A percentile compares a stretch with the other conserved stretches of the same genome.
phyloP scores from a whole-genome alignment of 2,329 filamentous ascomycete genomes.

The Nemania sp. region DNA sequence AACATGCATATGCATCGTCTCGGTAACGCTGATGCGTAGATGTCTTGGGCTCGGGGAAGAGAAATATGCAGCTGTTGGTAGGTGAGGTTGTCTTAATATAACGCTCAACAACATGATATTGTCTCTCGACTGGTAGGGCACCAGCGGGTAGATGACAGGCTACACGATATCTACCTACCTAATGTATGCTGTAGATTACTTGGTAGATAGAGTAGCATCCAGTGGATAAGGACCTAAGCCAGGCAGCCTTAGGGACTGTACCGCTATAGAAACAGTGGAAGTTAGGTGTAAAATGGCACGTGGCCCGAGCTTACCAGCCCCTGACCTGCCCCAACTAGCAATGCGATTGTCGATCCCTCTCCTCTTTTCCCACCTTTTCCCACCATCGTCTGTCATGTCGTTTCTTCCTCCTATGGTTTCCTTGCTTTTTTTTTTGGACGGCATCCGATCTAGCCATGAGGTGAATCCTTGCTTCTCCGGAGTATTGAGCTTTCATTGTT shows the following conservation, averaged over 20 bases:
- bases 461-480: background rate
- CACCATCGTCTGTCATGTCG: background rate
- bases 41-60: conserved; percentile 4
- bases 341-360: conserved; percentile 27
- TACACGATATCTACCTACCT: background rate
- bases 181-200: background rate
- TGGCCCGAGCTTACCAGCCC: conserved; percentile 20
- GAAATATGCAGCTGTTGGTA: background rate
- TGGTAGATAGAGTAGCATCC: background rate
- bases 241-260: no score
- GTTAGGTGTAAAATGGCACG: conserved; percentile 11
- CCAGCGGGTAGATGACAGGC: background rate
- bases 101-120: background rate
- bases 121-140: conserved; percentile 1
- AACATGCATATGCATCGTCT: background rate
- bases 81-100: background rate
- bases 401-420: background rate
- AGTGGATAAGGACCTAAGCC: no score
- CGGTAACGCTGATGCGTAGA: background rate
- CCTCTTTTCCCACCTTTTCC: background rate
- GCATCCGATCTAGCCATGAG: conserved; percentile 13
- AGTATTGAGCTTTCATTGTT: conserved; percentile 1
- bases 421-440: conserved; percentile 11
- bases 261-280: no score
- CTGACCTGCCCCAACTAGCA: conserved; percentile 31